Percentiles rank a stretch among this genome's conserved stretches.
phyloP scores from a whole-genome alignment of 192 early-diverging fungal genomes.

The Diversispora epigaea region DNA sequence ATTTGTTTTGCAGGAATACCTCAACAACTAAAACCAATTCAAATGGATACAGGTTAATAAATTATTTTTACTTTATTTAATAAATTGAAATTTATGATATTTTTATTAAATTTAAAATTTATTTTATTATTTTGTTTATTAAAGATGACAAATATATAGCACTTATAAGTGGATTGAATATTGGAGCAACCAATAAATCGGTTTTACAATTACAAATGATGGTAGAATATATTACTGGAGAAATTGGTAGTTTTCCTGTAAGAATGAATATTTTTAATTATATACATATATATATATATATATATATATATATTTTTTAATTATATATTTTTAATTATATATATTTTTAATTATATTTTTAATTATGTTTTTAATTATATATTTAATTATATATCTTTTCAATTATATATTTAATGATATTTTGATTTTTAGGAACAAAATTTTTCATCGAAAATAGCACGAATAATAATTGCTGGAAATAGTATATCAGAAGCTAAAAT shows the following conservation, averaged over 20 bases:
- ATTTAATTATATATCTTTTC: neutral
- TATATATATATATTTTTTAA: too few relatives aligned
- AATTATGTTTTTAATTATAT: too few relatives aligned
- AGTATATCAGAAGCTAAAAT: slow-evolving; percentile 54
- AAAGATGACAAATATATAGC: slow-evolving; percentile 65
- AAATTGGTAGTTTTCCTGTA: slow-evolving; percentile 59
- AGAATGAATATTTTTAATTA: neutral
- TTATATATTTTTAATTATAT: too few relatives aligned
- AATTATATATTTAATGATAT: neutral
- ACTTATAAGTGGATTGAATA: slow-evolving; percentile 76
- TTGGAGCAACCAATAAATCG: slow-evolving; percentile 51
- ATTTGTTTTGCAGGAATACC: slow-evolving; percentile 72
- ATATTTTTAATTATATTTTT: too few relatives aligned
- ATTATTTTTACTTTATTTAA: neutral
- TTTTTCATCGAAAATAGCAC: slow-evolving; percentile 55
- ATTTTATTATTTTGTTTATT: neutral
- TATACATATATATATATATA: too few relatives aligned
- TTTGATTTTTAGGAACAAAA: slow-evolving; percentile 52
- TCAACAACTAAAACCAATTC: slow-evolving; percentile 46
- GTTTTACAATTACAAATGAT: slow-evolving; percentile 70
- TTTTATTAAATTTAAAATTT: neutral
- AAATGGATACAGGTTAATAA: slow-evolving; percentile 40
- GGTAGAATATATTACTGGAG: slow-evolving; percentile 77
- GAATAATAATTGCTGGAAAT: slow-evolving; percentile 79
- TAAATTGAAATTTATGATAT: neutral